phyloP scores from a whole-genome alignment of 2,329 filamentous ascomycete species.

The Cryphonectria carpinicola region DNA sequence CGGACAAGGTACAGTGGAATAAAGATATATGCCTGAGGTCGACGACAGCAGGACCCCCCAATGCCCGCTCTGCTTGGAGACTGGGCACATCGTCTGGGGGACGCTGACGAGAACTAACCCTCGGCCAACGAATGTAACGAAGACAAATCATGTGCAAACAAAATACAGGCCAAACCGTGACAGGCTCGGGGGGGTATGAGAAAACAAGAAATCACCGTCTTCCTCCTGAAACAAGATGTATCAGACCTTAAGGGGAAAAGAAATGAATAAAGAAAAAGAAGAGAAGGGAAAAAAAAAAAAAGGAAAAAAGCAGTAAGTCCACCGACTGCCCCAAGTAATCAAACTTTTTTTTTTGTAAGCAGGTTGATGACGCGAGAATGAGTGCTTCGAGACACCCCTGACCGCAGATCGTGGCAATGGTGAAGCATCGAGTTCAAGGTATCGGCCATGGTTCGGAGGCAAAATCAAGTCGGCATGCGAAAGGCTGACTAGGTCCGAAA shows the following conservation, averaged over 20 bases:
- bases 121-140: slow-evolving; percentile 21
- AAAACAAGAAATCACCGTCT: slow-evolving; percentile 27
- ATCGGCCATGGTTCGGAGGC: neutral
- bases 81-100: neutral
- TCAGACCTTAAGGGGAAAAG: slow-evolving; percentile 17
- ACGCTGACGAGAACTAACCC: neutral
- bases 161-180: slow-evolving; percentile 25
- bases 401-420: neutral
- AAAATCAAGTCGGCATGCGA: neutral
- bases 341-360: slow-evolving; percentile 7
- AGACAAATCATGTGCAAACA: slow-evolving; percentile 25
- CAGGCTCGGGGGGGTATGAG: slow-evolving; percentile 15
- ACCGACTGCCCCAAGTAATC: slow-evolving; percentile 15
- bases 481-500: neutral
- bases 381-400: neutral
- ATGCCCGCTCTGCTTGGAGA: neutral
- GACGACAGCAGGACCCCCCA: neutral
- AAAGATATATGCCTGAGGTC: slow-evolving; percentile 14
- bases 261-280: slow-evolving; percentile 18
- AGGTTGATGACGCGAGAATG: neutral
- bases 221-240: slow-evolving; percentile 13
- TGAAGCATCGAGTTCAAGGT: neutral
- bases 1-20: slow-evolving; percentile 16
- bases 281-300: slow-evolving; percentile 6
- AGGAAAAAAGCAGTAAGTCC: neutral